These are phyloP conservation scores for Chamaecrista fasciculata DNA, from an alignment of 306 rosid species.

Conservation along the genomic window DNA sequence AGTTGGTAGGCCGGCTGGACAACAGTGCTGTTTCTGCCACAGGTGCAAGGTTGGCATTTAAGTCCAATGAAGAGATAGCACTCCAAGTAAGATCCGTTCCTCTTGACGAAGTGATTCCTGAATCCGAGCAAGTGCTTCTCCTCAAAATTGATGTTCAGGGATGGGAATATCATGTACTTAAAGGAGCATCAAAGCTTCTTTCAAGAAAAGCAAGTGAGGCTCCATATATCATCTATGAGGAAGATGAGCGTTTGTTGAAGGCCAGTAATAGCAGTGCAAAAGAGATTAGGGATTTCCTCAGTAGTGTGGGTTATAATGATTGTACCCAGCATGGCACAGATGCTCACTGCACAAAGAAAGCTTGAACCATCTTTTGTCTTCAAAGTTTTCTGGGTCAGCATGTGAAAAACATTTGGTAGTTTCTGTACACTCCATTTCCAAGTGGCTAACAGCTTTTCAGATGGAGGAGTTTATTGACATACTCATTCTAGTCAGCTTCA, in stretches of 20 bases:
- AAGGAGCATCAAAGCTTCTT: constrained; percentile 75
- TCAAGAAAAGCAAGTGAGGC: constrained; percentile 82
- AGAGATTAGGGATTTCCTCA: constrained; percentile 75
- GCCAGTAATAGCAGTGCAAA: constrained; percentile 87
- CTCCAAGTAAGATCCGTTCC: constrained; percentile 80
- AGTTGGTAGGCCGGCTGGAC: constrained; percentile 96
- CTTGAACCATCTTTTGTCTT: constrained; percentile 25
- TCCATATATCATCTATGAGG: constrained; percentile 94
- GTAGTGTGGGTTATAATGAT: constrained; percentile 66
- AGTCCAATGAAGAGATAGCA: constrained; percentile 85
- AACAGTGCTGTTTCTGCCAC: constrained; percentile 95
- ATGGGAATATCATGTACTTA: constrained; percentile 96
- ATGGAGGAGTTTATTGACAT: neutral
- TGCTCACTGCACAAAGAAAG: constrained; percentile 87
- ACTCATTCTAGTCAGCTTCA: neutral
- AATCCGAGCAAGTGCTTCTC: constrained; percentile 64
- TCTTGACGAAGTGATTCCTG: constrained; percentile 73
- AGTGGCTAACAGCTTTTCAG: neutral
- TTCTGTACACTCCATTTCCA: neutral
- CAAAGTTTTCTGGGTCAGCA: constrained; percentile 14
- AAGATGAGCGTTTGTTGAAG: constrained; percentile 77
- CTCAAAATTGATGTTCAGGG: constrained; percentile 97
- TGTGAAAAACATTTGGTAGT: constrained; percentile 30
- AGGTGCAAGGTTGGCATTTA: constrained; percentile 94
- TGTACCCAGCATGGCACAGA: constrained; percentile 90